Evolutionary conservation across 495 filamentous ascomycete species (phyloP).

Genomic region (Cryomyces minteri): DNA sequence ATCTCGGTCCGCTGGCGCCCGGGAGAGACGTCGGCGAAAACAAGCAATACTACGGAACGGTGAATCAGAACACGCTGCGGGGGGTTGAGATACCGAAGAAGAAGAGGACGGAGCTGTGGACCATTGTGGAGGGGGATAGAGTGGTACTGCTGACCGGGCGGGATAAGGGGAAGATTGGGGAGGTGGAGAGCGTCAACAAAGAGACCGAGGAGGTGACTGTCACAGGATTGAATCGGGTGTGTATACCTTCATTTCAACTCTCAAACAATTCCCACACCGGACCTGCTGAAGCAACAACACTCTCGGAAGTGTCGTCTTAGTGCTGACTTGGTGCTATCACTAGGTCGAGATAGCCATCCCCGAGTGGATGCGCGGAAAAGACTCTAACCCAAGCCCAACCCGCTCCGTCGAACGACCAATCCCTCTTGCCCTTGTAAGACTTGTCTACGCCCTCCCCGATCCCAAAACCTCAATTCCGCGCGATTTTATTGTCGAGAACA

Average conservation of each 20-base stretch:
- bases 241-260: not conserved
- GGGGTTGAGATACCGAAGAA: slow-evolving; percentile 23
- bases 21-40: slow-evolving; percentile 42
- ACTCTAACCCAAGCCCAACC: slow-evolving; percentile 24
- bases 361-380: slow-evolving; percentile 27
- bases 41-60: slow-evolving; percentile 28
- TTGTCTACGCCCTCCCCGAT: slow-evolving; percentile 58
- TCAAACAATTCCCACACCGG: not conserved
- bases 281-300: not conserved
- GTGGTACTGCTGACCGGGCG: slow-evolving; percentile 59
- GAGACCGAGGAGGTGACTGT: slow-evolving; percentile 39
- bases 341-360: slow-evolving; percentile 42
- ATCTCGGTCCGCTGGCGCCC: slow-evolving; percentile 57
- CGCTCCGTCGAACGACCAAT: slow-evolving; percentile 31
- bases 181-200: slow-evolving; percentile 36
- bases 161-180: slow-evolving; percentile 67
- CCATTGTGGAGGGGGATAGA: slow-evolving; percentile 47
- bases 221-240: slow-evolving; percentile 49
- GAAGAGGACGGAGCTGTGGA: slow-evolving; percentile 26
- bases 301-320: not conserved
- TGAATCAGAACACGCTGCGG: slow-evolving; percentile 23
- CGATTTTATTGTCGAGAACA: slow-evolving; percentile 59
- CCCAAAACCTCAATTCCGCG: slow-evolving; percentile 37
- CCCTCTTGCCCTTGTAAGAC: slow-evolving; percentile 49
- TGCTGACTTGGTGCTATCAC: not conserved